A percentile compares a stretch with the other conserved stretches of the same genome.
Evolutionary conservation across 106 monocot genomes (phyloP).

Genomic region (Dioscorea alata): DNA sequence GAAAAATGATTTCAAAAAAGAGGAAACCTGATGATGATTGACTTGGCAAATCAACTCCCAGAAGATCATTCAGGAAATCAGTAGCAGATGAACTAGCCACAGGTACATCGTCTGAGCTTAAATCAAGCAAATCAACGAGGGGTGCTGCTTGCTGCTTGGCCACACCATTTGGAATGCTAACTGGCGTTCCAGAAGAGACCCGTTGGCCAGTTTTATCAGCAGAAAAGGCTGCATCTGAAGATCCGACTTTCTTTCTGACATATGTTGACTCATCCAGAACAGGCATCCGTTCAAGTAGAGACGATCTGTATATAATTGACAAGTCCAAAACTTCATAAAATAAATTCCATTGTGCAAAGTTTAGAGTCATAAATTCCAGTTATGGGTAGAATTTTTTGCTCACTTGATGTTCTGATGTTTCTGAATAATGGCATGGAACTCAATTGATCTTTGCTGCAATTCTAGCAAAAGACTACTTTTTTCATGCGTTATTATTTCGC

Average conservation of each 20-base stretch:
- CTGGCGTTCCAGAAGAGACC: slow-evolving; percentile 28
- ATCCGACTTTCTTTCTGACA: slow-evolving; percentile 50
- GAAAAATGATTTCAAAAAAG: slow-evolving; percentile 4
- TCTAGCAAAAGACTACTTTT: slow-evolving; percentile 87
- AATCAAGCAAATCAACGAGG: slow-evolving; percentile 80
- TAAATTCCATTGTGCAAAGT: background rate
- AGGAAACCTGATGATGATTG: slow-evolving; percentile 56
- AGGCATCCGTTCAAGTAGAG: slow-evolving; percentile 87
- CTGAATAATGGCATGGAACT: slow-evolving; percentile 84
- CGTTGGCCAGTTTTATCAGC: slow-evolving; percentile 30
- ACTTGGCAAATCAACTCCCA: slow-evolving; percentile 62
- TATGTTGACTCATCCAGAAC: slow-evolving; percentile 68
- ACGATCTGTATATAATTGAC: slow-evolving; percentile 44
- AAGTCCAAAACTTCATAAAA: background rate
- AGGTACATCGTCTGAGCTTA: slow-evolving; percentile 80
- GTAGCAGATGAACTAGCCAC: slow-evolving; percentile 41
- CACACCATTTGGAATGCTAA: slow-evolving; percentile 90
- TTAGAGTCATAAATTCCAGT: background rate
- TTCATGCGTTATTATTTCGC: slow-evolving; percentile 59
- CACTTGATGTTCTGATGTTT: slow-evolving; percentile 87
- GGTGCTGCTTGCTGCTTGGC: slow-evolving; percentile 59
- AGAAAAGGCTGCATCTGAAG: slow-evolving; percentile 28
- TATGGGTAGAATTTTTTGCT: slow-evolving; percentile 2
- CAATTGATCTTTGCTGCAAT: slow-evolving; percentile 97
- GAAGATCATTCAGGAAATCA: slow-evolving; percentile 82